Conservation (phyloP, 495 filamentous ascomycete genomes). For the Sordaria brevicollis region DNA sequence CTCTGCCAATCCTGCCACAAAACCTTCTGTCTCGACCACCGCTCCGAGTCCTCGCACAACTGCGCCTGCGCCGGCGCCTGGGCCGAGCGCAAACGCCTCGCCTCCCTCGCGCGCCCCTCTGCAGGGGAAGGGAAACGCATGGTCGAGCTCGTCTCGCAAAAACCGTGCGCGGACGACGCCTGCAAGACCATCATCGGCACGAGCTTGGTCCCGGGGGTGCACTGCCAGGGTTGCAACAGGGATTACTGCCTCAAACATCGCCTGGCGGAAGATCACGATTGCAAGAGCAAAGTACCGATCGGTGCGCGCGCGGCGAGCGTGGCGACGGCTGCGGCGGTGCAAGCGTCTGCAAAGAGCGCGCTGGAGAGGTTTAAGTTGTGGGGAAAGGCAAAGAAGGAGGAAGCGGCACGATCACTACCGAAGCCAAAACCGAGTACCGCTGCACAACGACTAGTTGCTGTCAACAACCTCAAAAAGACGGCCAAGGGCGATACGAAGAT, state of each 20-base stretch:
- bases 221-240: conserved; percentile 69
- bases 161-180: conserved; percentile 53
- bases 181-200: conserved; percentile 89
- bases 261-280: conserved; percentile 79
- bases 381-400: conserved; percentile 37
- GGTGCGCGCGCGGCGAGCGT: conserved; percentile 43
- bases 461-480: conserved; percentile 67
- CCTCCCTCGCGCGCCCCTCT: conserved; percentile 36
- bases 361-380: conserved; percentile 53
- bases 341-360: conserved; percentile 54
- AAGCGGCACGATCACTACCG: conserved; percentile 35
- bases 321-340: conserved; percentile 27
- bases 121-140: conserved; percentile 33
- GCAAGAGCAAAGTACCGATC: conserved; percentile 52
- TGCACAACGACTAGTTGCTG: conserved; percentile 47
- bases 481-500: conserved; percentile 85
- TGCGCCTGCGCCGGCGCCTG: conserved; percentile 79
- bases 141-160: conserved; percentile 32
- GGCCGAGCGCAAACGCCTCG: conserved; percentile 58
- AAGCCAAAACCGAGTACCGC: conserved; percentile 52
- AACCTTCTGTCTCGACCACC: conserved; percentile 92
- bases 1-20: conserved; percentile 76
- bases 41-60: conserved; percentile 71
- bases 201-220: conserved; percentile 62
- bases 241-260: conserved; percentile 92